These are phyloP conservation scores for Lactuca saligna DNA, from an alignment of 129 eudicot genomes.

Conservation along the genomic window DNA sequence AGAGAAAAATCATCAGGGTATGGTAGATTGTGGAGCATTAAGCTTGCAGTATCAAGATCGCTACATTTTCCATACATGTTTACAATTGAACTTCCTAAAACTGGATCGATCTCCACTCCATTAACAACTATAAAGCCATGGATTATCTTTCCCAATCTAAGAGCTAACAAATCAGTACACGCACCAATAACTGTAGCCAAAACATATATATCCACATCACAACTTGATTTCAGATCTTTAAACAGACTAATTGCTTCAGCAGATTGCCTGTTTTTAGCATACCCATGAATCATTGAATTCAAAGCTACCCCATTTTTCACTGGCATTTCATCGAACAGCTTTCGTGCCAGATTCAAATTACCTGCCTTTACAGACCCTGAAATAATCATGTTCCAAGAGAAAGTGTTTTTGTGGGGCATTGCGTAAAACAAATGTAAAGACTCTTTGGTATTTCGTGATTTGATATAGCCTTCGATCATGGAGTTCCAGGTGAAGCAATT, in stretches of 20 bases:
- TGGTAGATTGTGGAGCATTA: conserved; percentile 33
- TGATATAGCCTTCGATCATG: conserved; percentile 69
- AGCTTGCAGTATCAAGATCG: conserved; percentile 63
- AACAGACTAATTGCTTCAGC: conserved; percentile 51
- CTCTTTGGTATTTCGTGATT: conserved; percentile 34
- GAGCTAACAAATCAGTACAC: conserved; percentile 55
- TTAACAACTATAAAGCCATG: conserved; percentile 49
- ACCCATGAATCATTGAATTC: conserved; percentile 77
- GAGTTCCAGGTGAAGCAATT: conserved; percentile 84
- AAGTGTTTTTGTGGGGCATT: conserved; percentile 63
- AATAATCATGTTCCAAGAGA: conserved; percentile 70
- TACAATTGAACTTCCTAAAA: conserved; percentile 71
- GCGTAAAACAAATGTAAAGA: conserved; percentile 45
- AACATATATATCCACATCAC: conserved; percentile 48
- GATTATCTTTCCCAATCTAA: conserved; percentile 63
- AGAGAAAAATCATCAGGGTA: conserved; percentile 64
- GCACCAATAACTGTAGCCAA: conserved; percentile 74
- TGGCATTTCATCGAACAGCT: conserved; percentile 65
- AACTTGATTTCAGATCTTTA: conserved; percentile 45
- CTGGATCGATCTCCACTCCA: conserved; percentile 54
- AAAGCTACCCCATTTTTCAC: conserved; percentile 59
- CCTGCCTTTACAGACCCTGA: conserved; percentile 48
- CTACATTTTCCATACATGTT: conserved; percentile 91
- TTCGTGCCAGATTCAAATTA: conserved; percentile 48
- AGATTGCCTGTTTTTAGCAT: conserved; percentile 28